A percentile compares a stretch with the other conserved stretches of the same genome.
These are phyloP conservation scores for Lipomyces starkeyi DNA, from an alignment of 805 yeast species.

Conservation along the genomic window DNA sequence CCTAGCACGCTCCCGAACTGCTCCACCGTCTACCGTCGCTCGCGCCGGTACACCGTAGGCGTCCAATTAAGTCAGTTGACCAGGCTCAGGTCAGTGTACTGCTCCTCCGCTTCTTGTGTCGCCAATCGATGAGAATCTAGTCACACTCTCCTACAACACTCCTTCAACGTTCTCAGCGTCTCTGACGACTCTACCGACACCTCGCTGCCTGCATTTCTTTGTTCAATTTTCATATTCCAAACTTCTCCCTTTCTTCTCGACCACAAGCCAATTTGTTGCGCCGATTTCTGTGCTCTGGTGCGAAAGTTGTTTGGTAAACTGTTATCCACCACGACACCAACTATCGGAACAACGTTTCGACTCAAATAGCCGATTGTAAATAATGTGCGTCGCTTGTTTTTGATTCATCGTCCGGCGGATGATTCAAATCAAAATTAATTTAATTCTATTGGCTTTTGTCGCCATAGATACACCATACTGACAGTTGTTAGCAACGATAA, in stretches of 20 bases:
- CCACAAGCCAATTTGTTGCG: background rate
- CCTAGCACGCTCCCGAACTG: background rate
- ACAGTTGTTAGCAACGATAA: background rate
- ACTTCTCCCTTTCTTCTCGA: constrained; percentile 1
- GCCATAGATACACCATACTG: background rate
- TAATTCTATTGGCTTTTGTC: background rate
- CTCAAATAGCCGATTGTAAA: background rate
- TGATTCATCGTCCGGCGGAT: background rate
- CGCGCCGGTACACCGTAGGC: background rate
- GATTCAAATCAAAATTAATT: background rate
- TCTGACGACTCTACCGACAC: background rate
- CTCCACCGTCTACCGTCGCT: background rate
- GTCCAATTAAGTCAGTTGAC: background rate
- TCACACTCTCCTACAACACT: background rate
- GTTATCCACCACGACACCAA: background rate
- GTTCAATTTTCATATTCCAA: background rate
- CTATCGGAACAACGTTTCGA: background rate
- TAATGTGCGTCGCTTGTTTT: background rate
- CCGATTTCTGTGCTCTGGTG: background rate
- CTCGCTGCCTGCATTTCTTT: background rate
- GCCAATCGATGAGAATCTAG: background rate
- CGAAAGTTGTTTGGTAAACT: background rate
- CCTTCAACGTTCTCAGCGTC: background rate
- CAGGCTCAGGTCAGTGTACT: background rate
- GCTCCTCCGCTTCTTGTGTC: background rate